Conservation (phyloP, 1,139 yeast genomes). For the Yamadazyma membranifaciens region DNA sequence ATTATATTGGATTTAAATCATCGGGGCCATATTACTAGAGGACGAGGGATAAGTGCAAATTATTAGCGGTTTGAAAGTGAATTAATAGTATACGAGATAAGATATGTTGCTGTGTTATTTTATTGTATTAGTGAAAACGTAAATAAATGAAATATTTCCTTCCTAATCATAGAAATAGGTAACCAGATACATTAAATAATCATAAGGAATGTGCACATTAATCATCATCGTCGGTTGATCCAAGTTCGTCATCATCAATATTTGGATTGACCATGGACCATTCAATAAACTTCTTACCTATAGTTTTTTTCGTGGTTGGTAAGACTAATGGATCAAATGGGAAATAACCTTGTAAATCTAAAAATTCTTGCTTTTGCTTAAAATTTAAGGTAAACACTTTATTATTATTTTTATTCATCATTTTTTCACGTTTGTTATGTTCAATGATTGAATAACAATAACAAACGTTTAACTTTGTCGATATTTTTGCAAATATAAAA, state of each 20-base stretch:
- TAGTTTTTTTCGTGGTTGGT: conserved; percentile 52
- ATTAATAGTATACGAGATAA: too few species aligned
- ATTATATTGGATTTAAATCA: too few species aligned
- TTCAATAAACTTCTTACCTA: conserved; percentile 65
- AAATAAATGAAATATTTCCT: too few species aligned
- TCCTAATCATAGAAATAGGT: too few species aligned
- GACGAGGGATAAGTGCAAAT: too few species aligned
- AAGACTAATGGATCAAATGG: conserved; percentile 93
- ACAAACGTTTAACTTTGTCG: conserved; percentile 86
- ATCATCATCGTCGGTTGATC: conserved; percentile 36
- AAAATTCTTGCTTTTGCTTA: conserved; percentile 68
- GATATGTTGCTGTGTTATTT: too few species aligned
- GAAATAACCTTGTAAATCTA: conserved; percentile 87
- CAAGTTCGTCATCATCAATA: conserved; percentile 61
- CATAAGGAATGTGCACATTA: conserved; percentile 3
- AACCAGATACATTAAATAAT: too few species aligned
- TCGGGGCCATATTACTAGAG: too few species aligned
- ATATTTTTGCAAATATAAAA: conserved; percentile 87
- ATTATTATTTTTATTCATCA: conserved; percentile 32
- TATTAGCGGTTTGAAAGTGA: too few species aligned
- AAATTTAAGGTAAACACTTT: conserved; percentile 26
- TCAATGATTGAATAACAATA: conserved; percentile 93
- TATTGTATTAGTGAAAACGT: too few species aligned
- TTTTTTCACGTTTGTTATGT: conserved; percentile 73
- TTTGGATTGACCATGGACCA: conserved; percentile 62